A percentile compares a stretch with the other conserved stretches of the same genome.
These are phyloP conservation scores for Thelephora ganbajun DNA, from an alignment of 768 basidiomycete genomes.

Conservation along the genomic window DNA sequence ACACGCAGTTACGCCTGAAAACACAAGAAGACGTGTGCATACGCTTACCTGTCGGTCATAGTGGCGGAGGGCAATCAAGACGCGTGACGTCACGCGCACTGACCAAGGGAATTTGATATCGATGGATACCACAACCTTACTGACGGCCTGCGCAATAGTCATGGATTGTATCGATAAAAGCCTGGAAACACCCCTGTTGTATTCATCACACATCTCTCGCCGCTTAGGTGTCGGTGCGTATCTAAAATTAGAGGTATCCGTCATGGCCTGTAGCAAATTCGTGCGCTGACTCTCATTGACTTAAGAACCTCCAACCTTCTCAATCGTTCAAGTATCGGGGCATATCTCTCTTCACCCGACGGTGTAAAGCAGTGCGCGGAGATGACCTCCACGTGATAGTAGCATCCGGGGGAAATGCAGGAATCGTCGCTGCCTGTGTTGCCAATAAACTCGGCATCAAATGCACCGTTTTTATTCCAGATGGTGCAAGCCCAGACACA, in stretches of 20 bases:
- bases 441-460: constrained; percentile 36
- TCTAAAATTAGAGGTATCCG: constrained; percentile 56
- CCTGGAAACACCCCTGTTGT: constrained; percentile 45
- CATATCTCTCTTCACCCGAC: constrained; percentile 45
- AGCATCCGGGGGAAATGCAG: constrained; percentile 77
- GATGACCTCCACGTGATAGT: constrained; percentile 44
- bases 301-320: constrained; percentile 55
- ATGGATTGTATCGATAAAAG: no score
- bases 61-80: no score
- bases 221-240: constrained; percentile 37
- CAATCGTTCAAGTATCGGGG: constrained; percentile 72
- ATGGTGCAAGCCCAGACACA: constrained; percentile 33
- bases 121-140: no score
- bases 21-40: no score
- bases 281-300: constrained; percentile 1
- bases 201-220: constrained; percentile 43
- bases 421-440: constrained; percentile 53
- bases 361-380: constrained; percentile 36
- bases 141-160: no score
- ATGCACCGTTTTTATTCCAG: constrained; percentile 60
- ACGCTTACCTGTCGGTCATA: no score
- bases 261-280: neutral
- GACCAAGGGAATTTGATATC: no score
- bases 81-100: no score
- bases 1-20: no score